These are phyloP conservation scores for Neltuma alba DNA, from an alignment of 306 rosid genomes.

Conservation along the genomic window DNA sequence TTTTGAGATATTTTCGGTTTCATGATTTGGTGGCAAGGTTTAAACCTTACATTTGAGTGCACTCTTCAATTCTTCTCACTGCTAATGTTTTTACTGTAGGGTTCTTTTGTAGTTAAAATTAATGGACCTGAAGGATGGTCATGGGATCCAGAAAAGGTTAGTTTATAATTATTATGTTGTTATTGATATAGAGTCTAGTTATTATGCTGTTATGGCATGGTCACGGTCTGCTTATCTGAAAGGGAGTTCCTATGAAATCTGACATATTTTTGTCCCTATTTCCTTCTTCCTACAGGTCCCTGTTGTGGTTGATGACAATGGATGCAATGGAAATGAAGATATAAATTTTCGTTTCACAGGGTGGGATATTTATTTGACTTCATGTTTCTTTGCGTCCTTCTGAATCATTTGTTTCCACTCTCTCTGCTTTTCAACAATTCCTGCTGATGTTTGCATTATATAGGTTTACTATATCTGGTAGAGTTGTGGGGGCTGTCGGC, in stretches of 20 bases:
- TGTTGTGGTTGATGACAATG: constrained; percentile 74
- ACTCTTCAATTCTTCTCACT: constrained; percentile 40
- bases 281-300: constrained; percentile 59
- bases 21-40: not conserved
- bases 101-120: constrained; percentile 80
- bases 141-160: constrained; percentile 90
- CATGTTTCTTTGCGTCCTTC: constrained; percentile 13
- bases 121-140: constrained; percentile 98
- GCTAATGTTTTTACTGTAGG: constrained; percentile 56
- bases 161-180: constrained; percentile 31
- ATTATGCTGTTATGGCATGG: constrained; percentile 20
- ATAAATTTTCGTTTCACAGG: constrained; percentile 94
- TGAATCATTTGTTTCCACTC: constrained; percentile 24
- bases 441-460: constrained; percentile 35
- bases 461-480: constrained; percentile 92
- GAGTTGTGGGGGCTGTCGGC: constrained; percentile 87
- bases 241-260: constrained; percentile 26
- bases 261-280: not conserved
- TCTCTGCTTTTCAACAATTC: constrained; percentile 29
- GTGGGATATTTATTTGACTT: constrained; percentile 47
- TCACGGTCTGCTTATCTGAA: constrained; percentile 3
- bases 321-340: constrained; percentile 94
- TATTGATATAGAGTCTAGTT: constrained; percentile 17
- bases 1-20: not conserved
- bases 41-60: not conserved